phyloP scores from a whole-genome alignment of 345 rosid species.

The Brassica juncea region DNA sequence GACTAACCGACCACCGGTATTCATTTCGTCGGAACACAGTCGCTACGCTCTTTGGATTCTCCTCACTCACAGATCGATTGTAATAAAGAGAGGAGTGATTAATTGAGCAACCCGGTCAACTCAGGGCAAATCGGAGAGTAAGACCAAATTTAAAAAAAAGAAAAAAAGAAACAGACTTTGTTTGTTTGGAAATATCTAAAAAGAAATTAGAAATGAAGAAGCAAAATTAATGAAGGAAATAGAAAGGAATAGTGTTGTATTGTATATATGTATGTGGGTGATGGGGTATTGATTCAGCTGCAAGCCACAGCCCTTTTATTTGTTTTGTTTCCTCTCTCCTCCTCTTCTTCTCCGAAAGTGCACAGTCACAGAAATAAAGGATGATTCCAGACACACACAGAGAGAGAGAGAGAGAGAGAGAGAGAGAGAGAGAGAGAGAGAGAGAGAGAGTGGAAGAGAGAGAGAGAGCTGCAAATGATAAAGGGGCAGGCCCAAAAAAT shows the following conservation, averaged over 20 bases:
- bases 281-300: slow-evolving; percentile 41
- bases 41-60: slow-evolving; percentile 6
- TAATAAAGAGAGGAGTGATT: background rate
- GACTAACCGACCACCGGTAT: slow-evolving; percentile 88
- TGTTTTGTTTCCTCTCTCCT: slow-evolving; percentile 13
- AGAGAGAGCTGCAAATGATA: slow-evolving; percentile 31
- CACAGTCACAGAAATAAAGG: slow-evolving; percentile 43
- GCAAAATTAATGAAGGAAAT: background rate
- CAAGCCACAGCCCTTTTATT: slow-evolving; percentile 41
- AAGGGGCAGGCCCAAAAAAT: background rate
- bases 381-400: slow-evolving; percentile 33
- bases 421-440: slow-evolving; percentile 35
- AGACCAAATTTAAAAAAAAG: background rate
- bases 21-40: slow-evolving; percentile 50
- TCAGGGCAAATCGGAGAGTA: slow-evolving; percentile 8
- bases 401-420: slow-evolving; percentile 29
- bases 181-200: background rate
- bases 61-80: slow-evolving; percentile 18
- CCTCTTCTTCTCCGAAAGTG: slow-evolving; percentile 33
- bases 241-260: slow-evolving; percentile 18
- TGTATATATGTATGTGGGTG: slow-evolving; percentile 18
- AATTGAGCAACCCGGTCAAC: slow-evolving; percentile 20
- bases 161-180: slow-evolving; percentile 20
- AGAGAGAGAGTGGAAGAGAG: slow-evolving; percentile 28
- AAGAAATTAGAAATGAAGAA: background rate